Evolutionary conservation across 208 protist species (phyloP).

Genomic region (Trichomonas tenax): DNA sequence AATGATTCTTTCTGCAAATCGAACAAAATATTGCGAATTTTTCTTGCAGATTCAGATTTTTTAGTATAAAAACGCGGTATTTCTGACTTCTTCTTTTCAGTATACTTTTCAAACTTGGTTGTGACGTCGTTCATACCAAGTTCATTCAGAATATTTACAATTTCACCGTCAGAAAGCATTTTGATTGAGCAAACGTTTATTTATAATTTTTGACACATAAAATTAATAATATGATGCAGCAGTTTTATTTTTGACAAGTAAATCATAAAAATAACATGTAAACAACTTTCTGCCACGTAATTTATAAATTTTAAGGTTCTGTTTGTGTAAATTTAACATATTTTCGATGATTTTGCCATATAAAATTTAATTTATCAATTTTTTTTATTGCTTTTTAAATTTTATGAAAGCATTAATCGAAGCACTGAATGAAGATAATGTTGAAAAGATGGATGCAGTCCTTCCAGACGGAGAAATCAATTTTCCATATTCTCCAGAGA

Average conservation of each 20-base stretch:
- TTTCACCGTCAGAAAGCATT: neutral
- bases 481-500: neutral
- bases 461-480: neutral
- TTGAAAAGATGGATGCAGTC: neutral
- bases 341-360: no score
- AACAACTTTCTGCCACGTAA: no score
- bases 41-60: neutral
- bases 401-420: neutral
- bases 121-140: neutral
- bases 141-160: neutral
- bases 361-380: no score
- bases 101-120: neutral
- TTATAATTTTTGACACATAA: no score
- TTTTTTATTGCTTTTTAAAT: no score
- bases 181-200: no score
- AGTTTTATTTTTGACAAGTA: no score
- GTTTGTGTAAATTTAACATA: no score
- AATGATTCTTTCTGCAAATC: neutral
- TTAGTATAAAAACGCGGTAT: neutral
- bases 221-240: no score
- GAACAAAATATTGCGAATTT: neutral
- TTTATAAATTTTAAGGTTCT: no score
- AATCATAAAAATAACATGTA: no score
- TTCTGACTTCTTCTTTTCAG: neutral
- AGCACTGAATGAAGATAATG: neutral